Conservation (phyloP, 2,329 filamentous ascomycete genomes). For the Amauroascus niger region DNA sequence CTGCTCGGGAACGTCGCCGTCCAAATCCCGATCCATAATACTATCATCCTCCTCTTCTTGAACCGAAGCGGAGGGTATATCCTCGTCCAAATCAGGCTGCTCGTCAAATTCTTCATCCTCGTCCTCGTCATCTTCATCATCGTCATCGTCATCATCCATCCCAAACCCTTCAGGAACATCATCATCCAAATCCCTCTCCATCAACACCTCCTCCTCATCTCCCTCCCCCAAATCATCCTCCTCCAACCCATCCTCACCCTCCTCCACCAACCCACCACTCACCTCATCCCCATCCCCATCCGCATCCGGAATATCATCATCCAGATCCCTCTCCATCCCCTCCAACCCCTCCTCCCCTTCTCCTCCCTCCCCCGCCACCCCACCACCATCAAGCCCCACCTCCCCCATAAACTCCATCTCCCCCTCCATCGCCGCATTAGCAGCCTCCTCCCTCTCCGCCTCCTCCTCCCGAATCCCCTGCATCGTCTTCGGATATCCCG, state of each 20-base stretch:
- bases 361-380: conserved; percentile 23
- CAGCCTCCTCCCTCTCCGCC: conserved; percentile 77
- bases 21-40: conserved; percentile 16
- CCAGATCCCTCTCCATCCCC: conserved; percentile 35
- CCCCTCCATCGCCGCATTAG: conserved; percentile 59
- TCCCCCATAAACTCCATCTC: conserved; percentile 28
- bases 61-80: conserved; percentile 26
- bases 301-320: conserved; percentile 40
- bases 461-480: conserved; percentile 84
- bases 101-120: conserved; percentile 38
- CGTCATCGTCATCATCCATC: conserved; percentile 32
- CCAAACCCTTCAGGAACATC: conserved; percentile 39
- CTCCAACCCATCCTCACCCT: conserved; percentile 37
- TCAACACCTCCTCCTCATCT: conserved; percentile 28
- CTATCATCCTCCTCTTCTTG: conserved; percentile 29
- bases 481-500: conserved; percentile 78
- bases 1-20: conserved; percentile 27
- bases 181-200: conserved; percentile 43
- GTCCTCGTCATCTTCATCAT: conserved; percentile 44
- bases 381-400: not conserved
- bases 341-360: conserved; percentile 17
- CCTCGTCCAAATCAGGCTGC: conserved; percentile 35
- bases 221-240: conserved; percentile 30
- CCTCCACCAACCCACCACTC: conserved; percentile 14
- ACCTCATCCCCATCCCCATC: conserved; percentile 22